Conservation (phyloP, 371 early-diverging fungal species). For the Mortierella sp. region DNA sequence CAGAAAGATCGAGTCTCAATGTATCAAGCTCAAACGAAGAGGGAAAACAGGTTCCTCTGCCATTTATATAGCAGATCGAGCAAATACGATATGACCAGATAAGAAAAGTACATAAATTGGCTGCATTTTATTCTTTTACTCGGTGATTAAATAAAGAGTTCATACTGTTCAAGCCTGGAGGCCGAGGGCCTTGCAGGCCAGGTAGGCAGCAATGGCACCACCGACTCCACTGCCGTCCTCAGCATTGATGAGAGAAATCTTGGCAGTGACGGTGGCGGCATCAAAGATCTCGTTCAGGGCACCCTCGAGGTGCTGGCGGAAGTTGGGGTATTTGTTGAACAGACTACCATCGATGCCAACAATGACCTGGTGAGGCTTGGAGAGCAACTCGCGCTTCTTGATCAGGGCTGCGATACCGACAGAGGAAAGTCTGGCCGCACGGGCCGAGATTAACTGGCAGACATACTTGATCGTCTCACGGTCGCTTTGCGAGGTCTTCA, state of each 20-base stretch:
- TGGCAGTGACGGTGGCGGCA: constrained; percentile 66
- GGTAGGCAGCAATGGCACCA: constrained; percentile 71
- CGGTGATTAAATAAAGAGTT: neutral
- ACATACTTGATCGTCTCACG: constrained; percentile 70
- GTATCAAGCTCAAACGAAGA: no score
- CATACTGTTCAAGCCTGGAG: neutral
- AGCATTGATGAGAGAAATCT: constrained; percentile 58
- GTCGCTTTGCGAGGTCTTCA: constrained; percentile 65
- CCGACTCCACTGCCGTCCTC: constrained; percentile 75
- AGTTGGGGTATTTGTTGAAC: constrained; percentile 78
- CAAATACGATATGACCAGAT: no score
- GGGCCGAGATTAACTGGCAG: constrained; percentile 73
- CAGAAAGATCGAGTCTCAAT: no score
- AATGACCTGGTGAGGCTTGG: constrained; percentile 62
- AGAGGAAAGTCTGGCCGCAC: constrained; percentile 75
- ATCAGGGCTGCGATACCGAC: constrained; percentile 76
- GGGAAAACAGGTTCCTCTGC: no score
- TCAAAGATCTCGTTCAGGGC: constrained; percentile 75
- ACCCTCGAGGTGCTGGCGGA: constrained; percentile 70
- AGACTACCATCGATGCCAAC: constrained; percentile 81
- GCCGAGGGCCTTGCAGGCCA: constrained; percentile 21
- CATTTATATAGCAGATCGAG: no score
- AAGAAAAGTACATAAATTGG: no score
- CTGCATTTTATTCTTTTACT: neutral
- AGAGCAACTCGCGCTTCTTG: constrained; percentile 67